Conservation (phyloP, 2,329 filamentous ascomycete genomes). For the Exophiala spinifera region DNA sequence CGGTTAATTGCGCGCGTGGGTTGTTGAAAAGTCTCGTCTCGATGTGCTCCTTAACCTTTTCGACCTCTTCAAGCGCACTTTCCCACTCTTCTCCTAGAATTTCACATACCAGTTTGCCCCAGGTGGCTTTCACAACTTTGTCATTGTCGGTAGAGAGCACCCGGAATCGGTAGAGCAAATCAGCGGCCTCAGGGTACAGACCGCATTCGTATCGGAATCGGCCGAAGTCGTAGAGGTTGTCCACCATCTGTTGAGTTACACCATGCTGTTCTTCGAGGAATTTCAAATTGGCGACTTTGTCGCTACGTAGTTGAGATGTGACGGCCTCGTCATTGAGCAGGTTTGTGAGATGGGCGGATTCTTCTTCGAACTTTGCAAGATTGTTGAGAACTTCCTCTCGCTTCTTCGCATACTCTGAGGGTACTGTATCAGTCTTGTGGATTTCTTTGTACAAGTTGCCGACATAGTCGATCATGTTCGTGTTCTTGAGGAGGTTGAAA, state of each 20-base stretch:
- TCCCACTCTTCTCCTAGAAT: constrained; percentile 97
- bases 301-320: constrained; percentile 82
- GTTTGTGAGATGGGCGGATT: constrained; percentile 83
- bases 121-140: constrained; percentile 91
- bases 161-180: constrained; percentile 95
- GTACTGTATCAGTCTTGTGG: constrained; percentile 71
- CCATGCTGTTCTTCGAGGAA: constrained; percentile 96
- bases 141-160: constrained; percentile 98
- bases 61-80: constrained; percentile 81
- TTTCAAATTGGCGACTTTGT: constrained; percentile 98
- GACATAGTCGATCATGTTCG: constrained; percentile 99
- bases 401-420: constrained; percentile 84
- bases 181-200: constrained; percentile 83
- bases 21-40: constrained; percentile 96
- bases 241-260: constrained; percentile 92
- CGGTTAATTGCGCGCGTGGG: constrained; percentile 88
- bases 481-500: constrained; percentile 90
- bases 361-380: constrained; percentile 79
- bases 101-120: constrained; percentile 96
- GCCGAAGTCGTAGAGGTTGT: constrained; percentile 91
- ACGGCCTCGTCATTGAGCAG: constrained; percentile 86
- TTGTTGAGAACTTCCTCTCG: constrained; percentile 81
- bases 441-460: constrained; percentile 88
- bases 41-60: constrained; percentile 87
- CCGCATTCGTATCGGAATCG: constrained; percentile 98